Base-by-base conservation (phyloP, 73 alveolate species). In the Paramecium caudatum region DNA sequence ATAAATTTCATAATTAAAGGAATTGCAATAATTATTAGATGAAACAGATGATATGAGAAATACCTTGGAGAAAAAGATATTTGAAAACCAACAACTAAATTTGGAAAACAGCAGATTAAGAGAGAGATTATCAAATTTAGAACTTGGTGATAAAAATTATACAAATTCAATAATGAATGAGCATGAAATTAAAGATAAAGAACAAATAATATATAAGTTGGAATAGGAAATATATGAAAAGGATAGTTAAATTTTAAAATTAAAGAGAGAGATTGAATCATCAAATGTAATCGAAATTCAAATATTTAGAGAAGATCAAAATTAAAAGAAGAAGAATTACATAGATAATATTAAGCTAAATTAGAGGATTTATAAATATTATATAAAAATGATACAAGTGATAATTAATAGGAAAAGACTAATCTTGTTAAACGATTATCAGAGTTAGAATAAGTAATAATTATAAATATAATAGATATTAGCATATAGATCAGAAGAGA, bases 261-360 rank as follows among this genome's bases (percentile, higher is more conserved):
- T 36, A 3, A 74, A 74, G 19, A 74, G 88, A 74, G 88, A 74
- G 19, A 45, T 74, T 17, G 88, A 74, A 74, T 30, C 88, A 16
- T 16, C 43, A 39, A 41, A 74, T 37, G 84, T 68, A 68, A 32
- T 10, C 2, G 84, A 34, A 68, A 68, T 32, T 68, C 19, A 68
- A 68, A 68, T 68, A 34, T 68, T 68, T 68, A 68, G 84, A 74
- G 88, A 74, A 74, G 68, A 74, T 36, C 47, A 45, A 74, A 74
- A 41, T 41, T 41, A 45, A 74, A 21, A 34, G 88, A 74, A 45
- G 88, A 74, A 34, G 88, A 74, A 41, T 37, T 74, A 16, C 62
- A 74, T 74, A 74, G 88, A 74, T 15, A 74, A 74, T 74, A 74
- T 74, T 37, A 74, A 74, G 47, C 68, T 16, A 37, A 74, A 47